Percentiles rank a stretch among this genome's conserved stretches.
Conservation (phyloP, 768 basidiomycete genomes). For the Termitomyces eurrhizus region DNA sequence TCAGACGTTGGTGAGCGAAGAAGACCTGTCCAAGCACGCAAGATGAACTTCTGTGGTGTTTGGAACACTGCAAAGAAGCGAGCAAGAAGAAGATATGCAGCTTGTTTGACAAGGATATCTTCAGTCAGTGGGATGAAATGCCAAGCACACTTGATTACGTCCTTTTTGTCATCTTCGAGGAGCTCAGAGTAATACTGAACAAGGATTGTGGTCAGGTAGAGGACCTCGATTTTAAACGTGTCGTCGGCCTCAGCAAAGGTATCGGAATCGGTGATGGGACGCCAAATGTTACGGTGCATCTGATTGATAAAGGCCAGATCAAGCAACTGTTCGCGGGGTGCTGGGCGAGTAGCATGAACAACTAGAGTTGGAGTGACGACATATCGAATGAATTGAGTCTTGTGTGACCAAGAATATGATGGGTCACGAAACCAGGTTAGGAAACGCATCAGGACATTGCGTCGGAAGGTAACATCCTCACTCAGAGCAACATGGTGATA, state of each 20-base stretch:
- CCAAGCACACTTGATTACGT: conserved; percentile 94
- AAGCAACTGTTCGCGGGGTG: conserved; percentile 56
- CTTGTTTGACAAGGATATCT: conserved; percentile 90
- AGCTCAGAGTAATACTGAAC: conserved; percentile 81
- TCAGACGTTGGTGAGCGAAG: conserved; percentile 70
- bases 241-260: conserved; percentile 67
- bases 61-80: conserved; percentile 89
- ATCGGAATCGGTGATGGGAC: conserved; percentile 58
- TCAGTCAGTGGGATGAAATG: conserved; percentile 73
- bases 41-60: conserved; percentile 86
- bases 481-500: conserved; percentile 80
- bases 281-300: conserved; percentile 78
- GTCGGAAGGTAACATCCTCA: conserved; percentile 62
- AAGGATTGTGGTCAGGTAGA: conserved; percentile 85
- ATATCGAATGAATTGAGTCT: conserved; percentile 74
- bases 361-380: conserved; percentile 86
- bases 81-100: conserved; percentile 85
- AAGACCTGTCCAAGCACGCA: conserved; percentile 87
- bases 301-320: conserved; percentile 67
- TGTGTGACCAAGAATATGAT: conserved; percentile 65
- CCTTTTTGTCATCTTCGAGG: conserved; percentile 81
- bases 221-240: conserved; percentile 83
- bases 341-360: conserved; percentile 60
- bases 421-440: conserved; percentile 76
- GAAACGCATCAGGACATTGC: conserved; percentile 84